A percentile compares a stretch with the other conserved stretches of the same genome.
These are phyloP conservation scores for Yamadazyma pseudoaaseri DNA, from an alignment of 1,139 yeast genomes.

Conservation along the genomic window DNA sequence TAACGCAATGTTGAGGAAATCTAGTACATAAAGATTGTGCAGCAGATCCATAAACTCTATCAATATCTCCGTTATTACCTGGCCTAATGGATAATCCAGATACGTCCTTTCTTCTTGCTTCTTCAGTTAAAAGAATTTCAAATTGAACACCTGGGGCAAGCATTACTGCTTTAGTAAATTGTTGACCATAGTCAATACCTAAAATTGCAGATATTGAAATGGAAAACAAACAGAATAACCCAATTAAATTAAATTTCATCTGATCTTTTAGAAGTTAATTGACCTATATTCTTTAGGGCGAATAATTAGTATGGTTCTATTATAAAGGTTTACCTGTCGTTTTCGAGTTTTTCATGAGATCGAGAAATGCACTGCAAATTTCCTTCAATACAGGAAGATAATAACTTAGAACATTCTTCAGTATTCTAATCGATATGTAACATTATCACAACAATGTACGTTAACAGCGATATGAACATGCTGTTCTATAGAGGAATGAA, in stretches of 20 bases:
- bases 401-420: background rate
- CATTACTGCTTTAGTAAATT: slow-evolving; percentile 80
- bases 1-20: slow-evolving; percentile 68
- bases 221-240: slow-evolving; percentile 15
- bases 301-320: background rate
- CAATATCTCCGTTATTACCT: slow-evolving; percentile 46
- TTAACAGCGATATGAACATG: no score
- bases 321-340: background rate
- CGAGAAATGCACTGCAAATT: background rate
- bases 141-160: slow-evolving; percentile 90
- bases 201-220: slow-evolving; percentile 57
- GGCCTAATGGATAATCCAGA: slow-evolving; percentile 70
- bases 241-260: slow-evolving; percentile 4
- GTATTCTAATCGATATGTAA: background rate
- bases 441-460: no score
- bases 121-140: slow-evolving; percentile 85
- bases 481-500: no score
- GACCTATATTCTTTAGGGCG: background rate
- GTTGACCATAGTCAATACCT: slow-evolving; percentile 90
- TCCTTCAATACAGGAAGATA: background rate
- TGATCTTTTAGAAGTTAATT: background rate
- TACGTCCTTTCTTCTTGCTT: slow-evolving; percentile 86
- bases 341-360: slow-evolving; percentile 1
- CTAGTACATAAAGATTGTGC: slow-evolving; percentile 71
- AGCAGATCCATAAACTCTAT: slow-evolving; percentile 76